Base-by-base conservation (phyloP, 306 rosid genomes). In the Erythrophleum fordii region DNA sequence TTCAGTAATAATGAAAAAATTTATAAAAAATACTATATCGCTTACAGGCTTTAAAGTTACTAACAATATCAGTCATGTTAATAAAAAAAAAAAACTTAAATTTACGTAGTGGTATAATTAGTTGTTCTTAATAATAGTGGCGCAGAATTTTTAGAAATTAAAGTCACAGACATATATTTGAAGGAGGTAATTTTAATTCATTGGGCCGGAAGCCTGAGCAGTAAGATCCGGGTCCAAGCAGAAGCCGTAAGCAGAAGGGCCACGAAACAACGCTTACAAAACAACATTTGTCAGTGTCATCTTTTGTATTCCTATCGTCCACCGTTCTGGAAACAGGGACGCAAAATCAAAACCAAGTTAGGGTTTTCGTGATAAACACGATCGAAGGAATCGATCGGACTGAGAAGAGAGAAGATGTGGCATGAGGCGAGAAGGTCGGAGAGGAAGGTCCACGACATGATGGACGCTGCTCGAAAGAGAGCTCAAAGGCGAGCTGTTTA, bases 391-490 rank as follows among this genome's bases (percentile, higher is more conserved):
- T 73, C 62, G 14, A 71, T 70, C 48, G 39, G 9, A 13, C 65
- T 5, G 52, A 22, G 23, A 4, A 20, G 51, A 51, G 31, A 58
- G 55, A 85, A 65, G 85, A 93, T 95, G 99, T 95, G 99, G 99
- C 99, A 95, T 88, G 99, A 95, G 70, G 99, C 98, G 10, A 76
- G 98, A 83, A 80, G 94, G 80, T 95, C 99, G 85, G 99, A 95
- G 97, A 87, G 86, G 94, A 95, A 93, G 86, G 99, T 95, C 59
- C 98, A 95, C 75, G 99, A 93, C 86, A 86, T 95, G 97, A 95
- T 95, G 99, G 99, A 95, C 93, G 97, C 97, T 0, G 99, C 99
- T 80, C 95, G 99, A 12, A 93, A 93, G 79, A 90, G 99, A 84
- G 99, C 99, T 25, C 99, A 95, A 64, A 74, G 99, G 34, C 92